Conservation (phyloP, 306 rosid genomes). For the Nissolia schottii region DNA sequence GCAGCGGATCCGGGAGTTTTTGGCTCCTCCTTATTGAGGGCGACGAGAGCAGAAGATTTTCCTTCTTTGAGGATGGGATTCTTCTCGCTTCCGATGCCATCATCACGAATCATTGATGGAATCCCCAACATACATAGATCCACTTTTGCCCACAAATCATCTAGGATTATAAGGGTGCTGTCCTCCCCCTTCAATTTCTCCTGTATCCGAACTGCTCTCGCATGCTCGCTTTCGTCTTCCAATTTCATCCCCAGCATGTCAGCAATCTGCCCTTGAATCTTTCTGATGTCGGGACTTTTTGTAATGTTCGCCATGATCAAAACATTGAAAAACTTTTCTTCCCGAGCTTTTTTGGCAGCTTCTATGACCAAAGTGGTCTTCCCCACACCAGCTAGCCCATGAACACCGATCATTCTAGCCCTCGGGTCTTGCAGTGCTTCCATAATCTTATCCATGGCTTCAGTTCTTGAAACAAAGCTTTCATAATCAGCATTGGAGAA, state of each 20-base stretch:
- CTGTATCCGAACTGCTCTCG: too few relatives aligned
- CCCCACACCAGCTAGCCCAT: conserved; percentile 10
- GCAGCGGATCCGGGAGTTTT: too few relatives aligned
- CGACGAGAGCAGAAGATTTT: too few relatives aligned
- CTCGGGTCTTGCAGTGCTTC: background rate
- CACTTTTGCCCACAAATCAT: background rate
- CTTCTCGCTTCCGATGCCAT: background rate
- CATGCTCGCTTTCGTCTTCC: too few relatives aligned
- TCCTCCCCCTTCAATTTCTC: too few relatives aligned
- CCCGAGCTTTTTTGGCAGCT: too few relatives aligned
- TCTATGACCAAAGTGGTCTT: conserved; percentile 1
- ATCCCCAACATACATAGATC: conserved; percentile 16
- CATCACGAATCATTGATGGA: background rate
- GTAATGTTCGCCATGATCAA: background rate
- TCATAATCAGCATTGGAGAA: background rate
- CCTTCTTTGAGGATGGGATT: too few relatives aligned
- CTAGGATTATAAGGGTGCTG: background rate
- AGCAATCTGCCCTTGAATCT: too few relatives aligned
- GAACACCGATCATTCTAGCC: background rate
- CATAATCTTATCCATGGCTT: background rate
- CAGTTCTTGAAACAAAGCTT: background rate
- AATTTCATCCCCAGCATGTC: too few relatives aligned
- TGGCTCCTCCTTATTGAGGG: too few relatives aligned
- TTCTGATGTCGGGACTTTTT: too few relatives aligned
- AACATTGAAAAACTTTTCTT: background rate